Evolutionary conservation across 306 rosid genomes (phyloP).

Genomic region (Prinsepia uniflora): DNA sequence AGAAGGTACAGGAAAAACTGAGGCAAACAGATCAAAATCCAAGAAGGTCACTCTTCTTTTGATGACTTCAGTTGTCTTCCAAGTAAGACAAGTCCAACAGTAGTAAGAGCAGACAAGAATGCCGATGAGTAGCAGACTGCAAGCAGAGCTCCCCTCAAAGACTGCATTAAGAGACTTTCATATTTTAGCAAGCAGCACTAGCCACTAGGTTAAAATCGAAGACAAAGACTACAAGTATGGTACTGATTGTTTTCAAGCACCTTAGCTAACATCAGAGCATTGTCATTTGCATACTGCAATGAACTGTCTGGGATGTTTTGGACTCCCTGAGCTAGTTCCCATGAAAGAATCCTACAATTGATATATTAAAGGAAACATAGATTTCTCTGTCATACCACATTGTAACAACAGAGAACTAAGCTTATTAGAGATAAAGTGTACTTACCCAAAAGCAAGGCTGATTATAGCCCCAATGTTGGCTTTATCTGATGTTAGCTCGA

Average conservation of each 20-base stretch:
- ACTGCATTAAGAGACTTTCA: slow-evolving; percentile 42
- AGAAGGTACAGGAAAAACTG: neutral
- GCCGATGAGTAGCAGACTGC: slow-evolving; percentile 61
- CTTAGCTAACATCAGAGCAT: slow-evolving; percentile 81
- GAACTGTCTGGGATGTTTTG: slow-evolving; percentile 69
- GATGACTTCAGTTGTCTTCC: slow-evolving; percentile 70
- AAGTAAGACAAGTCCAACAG: slow-evolving; percentile 70
- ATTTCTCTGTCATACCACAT: slow-evolving; percentile 14
- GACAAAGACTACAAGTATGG: neutral
- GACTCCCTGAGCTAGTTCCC: slow-evolving; percentile 78
- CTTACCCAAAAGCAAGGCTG: slow-evolving; percentile 62
- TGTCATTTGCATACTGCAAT: slow-evolving; percentile 81
- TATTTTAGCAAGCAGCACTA: slow-evolving; percentile 4
- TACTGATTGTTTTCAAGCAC: slow-evolving; percentile 37
- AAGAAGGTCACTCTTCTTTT: slow-evolving; percentile 40
- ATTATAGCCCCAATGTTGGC: slow-evolving; percentile 72
- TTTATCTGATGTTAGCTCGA: slow-evolving; percentile 70
- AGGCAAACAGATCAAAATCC: neutral
- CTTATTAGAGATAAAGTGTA: slow-evolving; percentile 13
- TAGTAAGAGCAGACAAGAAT: slow-evolving; percentile 52
- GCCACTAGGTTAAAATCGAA: neutral
- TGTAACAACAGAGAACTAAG: neutral
- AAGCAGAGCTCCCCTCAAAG: slow-evolving; percentile 72
- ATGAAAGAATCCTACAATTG: slow-evolving; percentile 65
- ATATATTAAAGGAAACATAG: slow-evolving; percentile 11